Evolutionary conservation across 2,329 filamentous ascomycete genomes (phyloP), one percentile per base, ranked within the genome.

Genomic region (Venturia aucupariae): DNA sequence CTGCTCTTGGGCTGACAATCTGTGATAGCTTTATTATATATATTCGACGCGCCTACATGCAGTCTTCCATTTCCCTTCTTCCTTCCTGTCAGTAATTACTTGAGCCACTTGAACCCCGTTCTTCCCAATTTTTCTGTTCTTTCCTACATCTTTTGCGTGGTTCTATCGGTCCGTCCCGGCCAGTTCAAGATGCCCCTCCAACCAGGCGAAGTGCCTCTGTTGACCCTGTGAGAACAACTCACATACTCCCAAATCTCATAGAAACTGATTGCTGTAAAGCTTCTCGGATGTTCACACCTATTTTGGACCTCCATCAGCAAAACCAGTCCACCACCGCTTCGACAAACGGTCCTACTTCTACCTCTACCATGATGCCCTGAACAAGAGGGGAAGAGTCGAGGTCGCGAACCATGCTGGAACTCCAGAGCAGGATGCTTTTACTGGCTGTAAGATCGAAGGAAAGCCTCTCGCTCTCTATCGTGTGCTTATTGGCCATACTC

Each of bases 221-320:
- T 76, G 64, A 81, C 79, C 13, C 75, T 81, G 79, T 81, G 69
- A 70, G 78, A 71, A 27, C 24, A 46, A 65, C 13, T 22, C 13
- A 38, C 7, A 41, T 11, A 39, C 11, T 15, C 8, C 41, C 30
- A 39, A 63, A 17, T 38, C 60, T 13, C 4, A 24, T n/a, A 15
- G 41, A 30, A 61, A 59, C 71, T 75, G 68, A 72, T 67, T 66
- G n/a, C 42, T 32, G 27, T 32, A 64, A 67, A 92, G 89, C 70
- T 92, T 90, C 71, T 88, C 84, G 67, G 90, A 93, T 71, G 73
- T 92, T 63, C 90, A 92, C 74, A 92, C 92, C 75, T 91, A 86
- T 75, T 90, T 92, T 76, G 82, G 83, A 32, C 82, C 86, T n/a
- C 86, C 87, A 2, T 80, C 81, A 6, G 79, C 82, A 65, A 85